Evolutionary conservation across 208 protist genomes (phyloP).

Genomic region (Chromosphaera perkinsii): DNA sequence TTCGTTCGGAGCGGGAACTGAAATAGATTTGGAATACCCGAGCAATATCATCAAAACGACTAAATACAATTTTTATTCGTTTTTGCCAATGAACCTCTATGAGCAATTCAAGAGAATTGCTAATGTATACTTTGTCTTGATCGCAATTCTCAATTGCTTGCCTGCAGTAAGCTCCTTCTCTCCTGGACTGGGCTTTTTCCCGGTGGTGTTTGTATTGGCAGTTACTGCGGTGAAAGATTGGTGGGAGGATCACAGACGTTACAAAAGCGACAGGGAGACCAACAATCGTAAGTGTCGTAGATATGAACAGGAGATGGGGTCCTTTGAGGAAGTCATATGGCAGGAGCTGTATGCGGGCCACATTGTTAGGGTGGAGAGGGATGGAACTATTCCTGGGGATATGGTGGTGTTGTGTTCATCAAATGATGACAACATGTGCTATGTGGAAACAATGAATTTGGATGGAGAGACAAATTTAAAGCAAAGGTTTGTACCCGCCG

Average conservation of each 20-base stretch:
- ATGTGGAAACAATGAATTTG: conserved; percentile 64
- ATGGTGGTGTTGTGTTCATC: conserved; percentile 59
- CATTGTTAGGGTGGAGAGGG: conserved; percentile 64
- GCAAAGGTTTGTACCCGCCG: background rate
- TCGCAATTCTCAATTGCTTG: conserved; percentile 17
- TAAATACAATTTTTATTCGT: conserved; percentile 56
- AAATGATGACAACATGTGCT: conserved; percentile 41
- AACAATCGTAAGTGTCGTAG: background rate
- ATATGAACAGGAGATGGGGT: conserved; percentile 23
- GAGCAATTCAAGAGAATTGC: conserved; percentile 53
- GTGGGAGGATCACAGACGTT: conserved; percentile 26
- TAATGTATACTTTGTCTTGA: conserved; percentile 30
- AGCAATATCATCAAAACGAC: conserved; percentile 27
- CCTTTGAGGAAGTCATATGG: too few species aligned
- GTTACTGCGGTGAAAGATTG: conserved; percentile 39
- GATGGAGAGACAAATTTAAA: conserved; percentile 64
- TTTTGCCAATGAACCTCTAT: conserved; percentile 61
- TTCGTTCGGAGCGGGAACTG: too few species aligned
- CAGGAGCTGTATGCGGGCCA: too few species aligned
- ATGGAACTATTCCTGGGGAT: conserved; percentile 73
- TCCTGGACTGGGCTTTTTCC: conserved; percentile 12
- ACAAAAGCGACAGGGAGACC: background rate
- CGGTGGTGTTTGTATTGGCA: conserved; percentile 31
- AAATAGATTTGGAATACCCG: too few species aligned
- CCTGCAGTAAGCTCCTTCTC: conserved; percentile 2